phyloP scores from a whole-genome alignment of 2,329 filamentous ascomycete species.

The Ascosphaera acerosa region DNA sequence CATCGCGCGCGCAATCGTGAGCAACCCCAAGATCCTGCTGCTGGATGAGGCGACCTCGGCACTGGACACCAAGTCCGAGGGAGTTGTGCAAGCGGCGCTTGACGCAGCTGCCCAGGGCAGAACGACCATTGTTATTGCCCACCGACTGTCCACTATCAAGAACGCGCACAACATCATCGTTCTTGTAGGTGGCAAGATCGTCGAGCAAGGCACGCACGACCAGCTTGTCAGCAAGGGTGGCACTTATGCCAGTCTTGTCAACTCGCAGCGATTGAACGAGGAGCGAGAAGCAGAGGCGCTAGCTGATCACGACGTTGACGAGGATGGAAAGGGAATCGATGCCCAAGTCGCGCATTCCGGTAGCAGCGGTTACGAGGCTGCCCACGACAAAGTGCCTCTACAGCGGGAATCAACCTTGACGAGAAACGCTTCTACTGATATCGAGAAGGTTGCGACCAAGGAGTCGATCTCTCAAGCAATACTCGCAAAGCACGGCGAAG shows the following conservation, averaged over 20 bases:
- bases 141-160: constrained; percentile 82
- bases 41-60: constrained; percentile 90
- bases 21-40: constrained; percentile 72
- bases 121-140: constrained; percentile 89
- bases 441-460: constrained; percentile 21
- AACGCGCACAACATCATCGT: constrained; percentile 92
- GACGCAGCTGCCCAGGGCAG: constrained; percentile 65
- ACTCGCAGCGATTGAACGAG: constrained; percentile 57
- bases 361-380: constrained; percentile 6
- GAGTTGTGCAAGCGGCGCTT: constrained; percentile 76
- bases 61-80: constrained; percentile 83
- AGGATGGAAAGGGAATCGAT: constrained; percentile 8
- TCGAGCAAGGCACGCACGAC: constrained; percentile 79
- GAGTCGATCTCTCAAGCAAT: constrained; percentile 42
- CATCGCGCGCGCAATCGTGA: constrained; percentile 74
- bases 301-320: constrained; percentile 9
- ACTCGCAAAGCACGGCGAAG: constrained; percentile 30
- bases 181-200: constrained; percentile 59
- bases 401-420: constrained; percentile 6
- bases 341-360: constrained; percentile 7
- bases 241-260: constrained; percentile 65
- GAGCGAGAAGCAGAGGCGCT: constrained; percentile 19
- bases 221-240: constrained; percentile 42
- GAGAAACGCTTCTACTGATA: constrained; percentile 11
- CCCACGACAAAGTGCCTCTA: constrained; percentile 8